These are phyloP conservation scores for Pestalotiopsis sp. DNA, from an alignment of 2,329 filamentous ascomycete genomes.

Conservation along the genomic window DNA sequence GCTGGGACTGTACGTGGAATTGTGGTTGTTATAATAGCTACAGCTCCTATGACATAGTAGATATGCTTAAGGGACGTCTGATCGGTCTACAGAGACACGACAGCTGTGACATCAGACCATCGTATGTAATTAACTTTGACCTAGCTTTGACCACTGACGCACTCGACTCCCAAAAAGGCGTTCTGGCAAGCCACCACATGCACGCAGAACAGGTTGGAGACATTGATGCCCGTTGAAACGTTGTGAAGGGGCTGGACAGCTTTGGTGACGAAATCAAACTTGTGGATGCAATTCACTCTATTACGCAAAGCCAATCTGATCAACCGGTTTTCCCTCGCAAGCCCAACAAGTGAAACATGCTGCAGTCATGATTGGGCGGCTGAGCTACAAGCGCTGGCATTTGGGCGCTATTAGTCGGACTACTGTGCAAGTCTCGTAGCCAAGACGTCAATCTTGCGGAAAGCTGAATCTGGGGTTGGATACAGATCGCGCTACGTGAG, in stretches of 20 bases:
- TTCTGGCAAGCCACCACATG: no score
- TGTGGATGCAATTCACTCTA: no score
- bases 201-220: no score
- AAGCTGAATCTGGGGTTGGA: conserved; percentile 1
- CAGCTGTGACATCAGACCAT: conserved; percentile 9
- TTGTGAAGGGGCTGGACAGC: no score
- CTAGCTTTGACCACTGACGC: neutral
- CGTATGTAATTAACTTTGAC: neutral
- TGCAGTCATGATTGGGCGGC: conserved; percentile 8
- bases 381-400: neutral
- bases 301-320: no score
- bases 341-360: no score
- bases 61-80: neutral
- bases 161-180: no score
- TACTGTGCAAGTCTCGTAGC: neutral
- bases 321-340: no score
- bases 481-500: neutral
- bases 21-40: neutral
- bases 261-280: no score
- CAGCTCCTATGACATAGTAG: neutral
- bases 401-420: neutral
- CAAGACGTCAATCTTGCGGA: neutral
- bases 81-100: neutral
- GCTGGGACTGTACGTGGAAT: neutral
- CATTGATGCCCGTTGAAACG: neutral